phyloP scores from a whole-genome alignment of 371 early-diverging fungal species.

The Smittium culicis region DNA sequence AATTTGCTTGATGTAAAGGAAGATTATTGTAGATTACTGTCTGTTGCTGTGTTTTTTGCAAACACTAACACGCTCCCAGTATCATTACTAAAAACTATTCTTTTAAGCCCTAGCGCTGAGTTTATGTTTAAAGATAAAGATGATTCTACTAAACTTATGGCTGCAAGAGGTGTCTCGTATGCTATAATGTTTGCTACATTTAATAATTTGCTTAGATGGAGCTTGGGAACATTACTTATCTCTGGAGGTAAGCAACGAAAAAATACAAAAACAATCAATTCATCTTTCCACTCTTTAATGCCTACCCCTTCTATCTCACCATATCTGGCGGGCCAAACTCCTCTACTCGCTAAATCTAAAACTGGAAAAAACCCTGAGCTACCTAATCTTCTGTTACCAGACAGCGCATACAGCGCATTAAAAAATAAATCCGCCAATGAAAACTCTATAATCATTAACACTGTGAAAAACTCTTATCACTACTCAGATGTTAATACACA shows the following conservation, averaged over 20 bases:
- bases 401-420: not conserved
- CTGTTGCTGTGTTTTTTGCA: constrained; percentile 49
- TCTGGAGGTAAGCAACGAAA: constrained; percentile 11
- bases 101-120: constrained; percentile 46
- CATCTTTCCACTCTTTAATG: not conserved
- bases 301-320: not conserved
- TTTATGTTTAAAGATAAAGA: constrained; percentile 39
- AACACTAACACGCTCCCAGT: constrained; percentile 63
- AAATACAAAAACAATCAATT: constrained; percentile 1
- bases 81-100: constrained; percentile 49
- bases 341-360: not conserved
- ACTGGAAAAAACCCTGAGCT: not conserved
- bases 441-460: not conserved
- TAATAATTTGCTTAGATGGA: constrained; percentile 60
- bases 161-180: constrained; percentile 58
- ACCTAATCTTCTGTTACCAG: not conserved
- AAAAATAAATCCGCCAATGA: no score
- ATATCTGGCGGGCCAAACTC: not conserved
- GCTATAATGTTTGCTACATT: constrained; percentile 55
- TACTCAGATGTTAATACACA: not conserved
- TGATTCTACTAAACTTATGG: constrained; percentile 45
- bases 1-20: constrained; percentile 29
- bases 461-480: not conserved
- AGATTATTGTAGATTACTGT: constrained; percentile 43
- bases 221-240: constrained; percentile 50